Conservation (phyloP, 1,139 yeast genomes). For the Taphrina wiesneri region DNA sequence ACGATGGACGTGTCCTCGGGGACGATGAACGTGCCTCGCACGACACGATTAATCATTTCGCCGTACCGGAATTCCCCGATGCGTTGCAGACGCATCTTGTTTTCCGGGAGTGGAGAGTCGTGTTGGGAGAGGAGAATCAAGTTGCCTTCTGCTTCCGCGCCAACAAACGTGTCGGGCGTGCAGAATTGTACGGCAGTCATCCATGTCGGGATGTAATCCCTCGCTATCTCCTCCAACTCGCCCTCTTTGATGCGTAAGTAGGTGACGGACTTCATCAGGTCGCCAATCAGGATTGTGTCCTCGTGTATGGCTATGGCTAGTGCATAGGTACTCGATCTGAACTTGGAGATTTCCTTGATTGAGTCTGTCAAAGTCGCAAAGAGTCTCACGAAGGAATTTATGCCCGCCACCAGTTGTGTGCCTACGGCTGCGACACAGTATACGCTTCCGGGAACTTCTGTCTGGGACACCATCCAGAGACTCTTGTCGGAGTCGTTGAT, state of each 20-base stretch:
- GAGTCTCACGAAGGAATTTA: slow-evolving; percentile 38
- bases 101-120: slow-evolving; percentile 32
- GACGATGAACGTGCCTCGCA: slow-evolving; percentile 29
- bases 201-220: slow-evolving; percentile 41
- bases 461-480: slow-evolving; percentile 35
- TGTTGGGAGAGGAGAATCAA: slow-evolving; percentile 36
- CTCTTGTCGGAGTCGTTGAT: slow-evolving; percentile 32
- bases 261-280: slow-evolving; percentile 40
- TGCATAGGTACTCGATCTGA: slow-evolving; percentile 39
- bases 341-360: slow-evolving; percentile 21
- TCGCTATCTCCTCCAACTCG: slow-evolving; percentile 37
- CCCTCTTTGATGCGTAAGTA: slow-evolving; percentile 28
- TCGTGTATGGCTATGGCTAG: slow-evolving; percentile 37
- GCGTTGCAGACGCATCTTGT: slow-evolving; percentile 35
- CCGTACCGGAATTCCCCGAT: slow-evolving; percentile 38
- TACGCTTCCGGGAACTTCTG: slow-evolving; percentile 39
- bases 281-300: slow-evolving; percentile 39
- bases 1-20: slow-evolving; percentile 33
- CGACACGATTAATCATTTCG: slow-evolving; percentile 39
- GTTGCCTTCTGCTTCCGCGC: slow-evolving; percentile 41
- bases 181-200: slow-evolving; percentile 39
- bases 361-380: slow-evolving; percentile 1
- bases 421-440: slow-evolving; percentile 37
- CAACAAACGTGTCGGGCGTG: slow-evolving; percentile 35
- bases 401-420: slow-evolving; percentile 36